phyloP scores from a whole-genome alignment of 768 basidiomycete genomes.

The Hericium rajendrae region DNA sequence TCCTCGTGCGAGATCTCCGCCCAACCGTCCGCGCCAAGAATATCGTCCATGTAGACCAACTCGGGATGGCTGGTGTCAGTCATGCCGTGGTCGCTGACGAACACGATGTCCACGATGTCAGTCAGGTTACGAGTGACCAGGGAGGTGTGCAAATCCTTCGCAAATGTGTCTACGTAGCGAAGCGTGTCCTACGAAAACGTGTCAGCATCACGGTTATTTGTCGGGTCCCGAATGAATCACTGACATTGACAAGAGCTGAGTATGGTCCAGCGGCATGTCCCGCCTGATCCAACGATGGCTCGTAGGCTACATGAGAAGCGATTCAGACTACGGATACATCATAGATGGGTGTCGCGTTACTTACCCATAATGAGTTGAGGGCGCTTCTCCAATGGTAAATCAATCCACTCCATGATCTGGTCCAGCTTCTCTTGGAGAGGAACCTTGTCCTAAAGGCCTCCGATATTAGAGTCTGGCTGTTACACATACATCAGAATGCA shows the following conservation, averaged over 20 bases:
- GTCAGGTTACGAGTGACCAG: slow-evolving; percentile 66
- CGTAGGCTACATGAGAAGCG: slow-evolving; percentile 46
- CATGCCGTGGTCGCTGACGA: slow-evolving; percentile 92
- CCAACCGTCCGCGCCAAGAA: slow-evolving; percentile 58
- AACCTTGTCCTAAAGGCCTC: slow-evolving; percentile 38
- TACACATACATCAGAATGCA: neutral
- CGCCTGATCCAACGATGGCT: slow-evolving; percentile 80
- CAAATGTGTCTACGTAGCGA: slow-evolving; percentile 60
- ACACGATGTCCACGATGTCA: slow-evolving; percentile 78
- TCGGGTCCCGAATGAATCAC: slow-evolving; percentile 13
- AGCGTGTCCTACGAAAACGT: slow-evolving; percentile 45
- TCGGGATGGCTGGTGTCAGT: slow-evolving; percentile 76
- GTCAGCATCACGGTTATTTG: neutral
- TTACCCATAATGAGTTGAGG: slow-evolving; percentile 72
- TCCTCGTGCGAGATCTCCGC: slow-evolving; percentile 62
- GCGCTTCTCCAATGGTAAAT: slow-evolving; percentile 57
- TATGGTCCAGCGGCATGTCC: slow-evolving; percentile 66
- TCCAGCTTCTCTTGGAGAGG: slow-evolving; percentile 62
- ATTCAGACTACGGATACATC: slow-evolving; percentile 4
- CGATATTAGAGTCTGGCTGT: neutral
- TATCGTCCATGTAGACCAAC: slow-evolving; percentile 72
- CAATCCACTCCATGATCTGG: slow-evolving; percentile 76
- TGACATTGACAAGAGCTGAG: slow-evolving; percentile 62
- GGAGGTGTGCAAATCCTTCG: slow-evolving; percentile 53
- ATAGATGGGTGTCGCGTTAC: slow-evolving; percentile 6